These are phyloP conservation scores for Lactarius quietus DNA, from an alignment of 768 basidiomycete species.

Conservation along the genomic window DNA sequence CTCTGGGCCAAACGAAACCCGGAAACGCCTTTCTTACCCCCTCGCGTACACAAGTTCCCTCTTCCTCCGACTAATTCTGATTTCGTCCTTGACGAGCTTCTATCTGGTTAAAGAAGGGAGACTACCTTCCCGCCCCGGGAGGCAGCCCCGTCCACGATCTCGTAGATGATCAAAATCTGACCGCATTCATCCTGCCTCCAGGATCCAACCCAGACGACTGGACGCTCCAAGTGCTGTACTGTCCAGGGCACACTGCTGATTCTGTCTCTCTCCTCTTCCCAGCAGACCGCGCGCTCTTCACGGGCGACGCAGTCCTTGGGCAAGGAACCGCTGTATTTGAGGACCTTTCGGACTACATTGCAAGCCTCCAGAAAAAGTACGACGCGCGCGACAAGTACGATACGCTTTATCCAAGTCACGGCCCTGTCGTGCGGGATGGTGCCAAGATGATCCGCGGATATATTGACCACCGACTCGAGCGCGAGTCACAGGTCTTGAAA, in stretches of 20 bases:
- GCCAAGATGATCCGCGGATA: constrained; percentile 61
- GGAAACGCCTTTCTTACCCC: constrained; percentile 51
- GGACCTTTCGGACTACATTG: constrained; percentile 68
- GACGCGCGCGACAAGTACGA: constrained; percentile 36
- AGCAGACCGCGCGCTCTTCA: constrained; percentile 75
- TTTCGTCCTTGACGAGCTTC: constrained; percentile 39
- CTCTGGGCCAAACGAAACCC: constrained; percentile 52
- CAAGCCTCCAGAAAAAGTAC: constrained; percentile 56
- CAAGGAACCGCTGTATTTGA: constrained; percentile 89
- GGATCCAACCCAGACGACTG: constrained; percentile 24
- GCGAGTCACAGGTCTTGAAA: constrained; percentile 74
- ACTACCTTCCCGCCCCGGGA: constrained; percentile 42
- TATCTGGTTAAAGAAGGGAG: constrained; percentile 41
- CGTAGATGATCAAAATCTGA: constrained; percentile 50
- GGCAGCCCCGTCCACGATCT: constrained; percentile 57
- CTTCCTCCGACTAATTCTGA: constrained; percentile 33
- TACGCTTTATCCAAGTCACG: constrained; percentile 85
- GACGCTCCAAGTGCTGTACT: constrained; percentile 65
- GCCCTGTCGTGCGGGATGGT: constrained; percentile 68
- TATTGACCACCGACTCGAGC: constrained; percentile 73
- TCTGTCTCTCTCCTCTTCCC: constrained; percentile 72
- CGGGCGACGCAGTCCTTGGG: constrained; percentile 88
- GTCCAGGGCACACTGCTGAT: constrained; percentile 90
- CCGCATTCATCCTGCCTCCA: constrained; percentile 31
- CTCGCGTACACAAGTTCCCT: constrained; percentile 74